Base-by-base conservation (phyloP, 202 grass and related monocot species). In the Brachypodium distachyon region DNA sequence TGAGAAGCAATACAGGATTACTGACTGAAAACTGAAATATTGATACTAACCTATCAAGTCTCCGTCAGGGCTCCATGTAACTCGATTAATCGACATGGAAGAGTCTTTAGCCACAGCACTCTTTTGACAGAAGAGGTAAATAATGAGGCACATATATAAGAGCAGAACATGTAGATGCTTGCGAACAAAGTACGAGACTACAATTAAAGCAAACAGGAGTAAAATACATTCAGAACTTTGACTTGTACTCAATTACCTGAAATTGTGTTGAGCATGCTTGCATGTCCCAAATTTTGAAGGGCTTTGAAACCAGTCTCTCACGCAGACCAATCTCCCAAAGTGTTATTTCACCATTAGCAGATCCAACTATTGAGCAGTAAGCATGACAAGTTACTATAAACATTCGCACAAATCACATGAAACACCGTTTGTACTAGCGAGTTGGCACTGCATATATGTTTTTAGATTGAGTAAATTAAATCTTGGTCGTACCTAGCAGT, bases 21-120 rank as follows among this genome's bases (percentile, higher is more conserved):
- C 57, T 62, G 67, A 60, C 56, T 70, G 70, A 68, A 52, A 54
- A 42, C 12, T 52, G 21, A 42, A 90, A 61, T 44, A 76, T 50
- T 65, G 27, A 41, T 46, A 87, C 74, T 76, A 88, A 90, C 94
- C 94, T 73, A 97, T 97, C 60, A 94, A 90, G 34, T 88, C 92
- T 86, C 88, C 94, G 70, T 97, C 91, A 88, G 94, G 91, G 81
- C 82, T 94, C 91, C 94, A 97, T 34, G 81, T 77, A 86, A 97
- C 94, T 84, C 79, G 83, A 82, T 80, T 97, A 67, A 91, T 84
- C 75, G 88, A 84, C 57, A 94, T 91, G 6, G 88, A 82, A 22
- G 82, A 44, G 21, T 94, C 94, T 90, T 97, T 97, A n/a, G 54
- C 67, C 40, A 82, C 14, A 46, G 49, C 54, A 72, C 32, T 84